Evolutionary conservation across 208 protist genomes (phyloP), one percentile per base, ranked within the genome.

Genomic region (Chromosphaera perkinsii): DNA sequence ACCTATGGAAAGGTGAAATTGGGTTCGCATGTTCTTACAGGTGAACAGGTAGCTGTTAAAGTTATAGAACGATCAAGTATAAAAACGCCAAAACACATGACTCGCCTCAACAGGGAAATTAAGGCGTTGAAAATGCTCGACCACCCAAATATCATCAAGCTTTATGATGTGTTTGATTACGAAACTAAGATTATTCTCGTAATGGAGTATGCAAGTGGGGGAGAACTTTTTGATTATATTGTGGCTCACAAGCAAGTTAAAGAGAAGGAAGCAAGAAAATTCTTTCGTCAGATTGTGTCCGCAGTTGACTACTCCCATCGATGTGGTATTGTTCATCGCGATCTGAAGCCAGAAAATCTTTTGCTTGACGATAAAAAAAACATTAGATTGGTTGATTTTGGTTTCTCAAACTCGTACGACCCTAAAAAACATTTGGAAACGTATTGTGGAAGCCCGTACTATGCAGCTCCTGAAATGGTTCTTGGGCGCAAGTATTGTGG

Each of bases 221-320:
- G 78, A 2, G 78, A 83, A 31, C 69, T 83, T 31, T 83, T 82
- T 55, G 63, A 73, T 24, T 77, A 75, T 31, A 82, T 82, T 47
- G 58, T 71, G 1, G 17, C 35, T n/a, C 35, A 54, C 20, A 20
- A 56, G 0, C 68, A 66, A 29, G 49, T 87, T 12, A 76, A 82
- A 33, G 85, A 90, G 45, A 72, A 52, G 2, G 72, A 88, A 47
- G 80, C 84, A 10, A 72, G 76, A 45, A 57, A 55, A 5, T 82
- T 88, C 36, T 80, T 90, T 31, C 52, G 74, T 35, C 81, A 88
- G 66, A 75, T 90, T 3, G 29, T 89, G 1, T 69, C 66, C 2
- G 85, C 74, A 1, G 36, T 90, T 5, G 79, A 89, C 51, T 89
- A 85, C 66, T 82, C 76, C 27, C 86, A 90, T 61, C 36, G 1